Evolutionary conservation across 1,139 yeast genomes (phyloP), one percentile per base, ranked within the genome.

Genomic region (Zygosaccharomyces sapae): DNA sequence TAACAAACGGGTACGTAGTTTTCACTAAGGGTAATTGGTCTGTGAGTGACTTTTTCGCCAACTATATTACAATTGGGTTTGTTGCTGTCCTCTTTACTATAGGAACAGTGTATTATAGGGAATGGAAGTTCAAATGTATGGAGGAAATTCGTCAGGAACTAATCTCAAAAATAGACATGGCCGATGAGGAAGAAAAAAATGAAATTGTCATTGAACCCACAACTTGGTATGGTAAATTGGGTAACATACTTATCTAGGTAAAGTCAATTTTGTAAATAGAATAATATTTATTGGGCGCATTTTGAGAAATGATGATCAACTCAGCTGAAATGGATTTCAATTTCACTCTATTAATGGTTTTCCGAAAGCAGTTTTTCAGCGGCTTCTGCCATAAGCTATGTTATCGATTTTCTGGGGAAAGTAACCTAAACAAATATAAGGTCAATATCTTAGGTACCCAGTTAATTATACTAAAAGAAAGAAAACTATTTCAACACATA

Each of bases 1-100:
- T 77, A 31, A 75, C 80, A n/a, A 77, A 77, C 53, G 82, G 82
- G 20, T 78, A 74, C 55, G 77, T 75, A 1, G 81, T 77, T 6
- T 78, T 78, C 62, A 72, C 77, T 52, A 44, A 46, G 5, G 56
- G 54, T 3, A 66, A 74, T 33, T 72, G 69, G 53, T 62, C 52
- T 68, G 40, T 67, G 59, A 6, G 62, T 70, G 10, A 75, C 74
- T 58, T 79, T 54, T 65, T 79, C 46, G 81, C 83, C 27, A 75
- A 81, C n/a, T 79, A 79, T 60, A 69, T 78, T 50, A 77, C 82
- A 1, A 59, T 79, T 43, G 82, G 81, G 16, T 71, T 77, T 41
- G 70, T 79, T 29, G 30, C 72, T 0, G 67, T 63, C 18, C 65
- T 79, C 33, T 79, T 72, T 52, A 7, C 50, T 48, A 77, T 68